Conservation (phyloP, 345 rosid species). For the Lumnitzera racemosa region DNA sequence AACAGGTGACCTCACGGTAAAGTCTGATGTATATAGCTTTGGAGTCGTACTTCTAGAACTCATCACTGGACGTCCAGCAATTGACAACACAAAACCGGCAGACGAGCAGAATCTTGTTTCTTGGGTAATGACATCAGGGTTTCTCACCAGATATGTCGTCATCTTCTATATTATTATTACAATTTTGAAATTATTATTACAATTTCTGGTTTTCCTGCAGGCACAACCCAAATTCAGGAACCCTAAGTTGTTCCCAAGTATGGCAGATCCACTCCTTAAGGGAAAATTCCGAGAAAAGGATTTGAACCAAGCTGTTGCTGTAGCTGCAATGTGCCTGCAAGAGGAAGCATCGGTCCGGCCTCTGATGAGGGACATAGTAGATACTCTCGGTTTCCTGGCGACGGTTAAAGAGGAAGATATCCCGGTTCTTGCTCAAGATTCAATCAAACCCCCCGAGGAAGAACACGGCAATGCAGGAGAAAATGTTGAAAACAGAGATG, state of each 20-base stretch:
- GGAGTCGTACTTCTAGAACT: slow-evolving; percentile 23
- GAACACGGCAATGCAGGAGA: neutral
- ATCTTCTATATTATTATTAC: too few species aligned
- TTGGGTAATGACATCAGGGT: slow-evolving; percentile 15
- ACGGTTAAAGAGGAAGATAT: neutral
- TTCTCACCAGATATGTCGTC: too few species aligned
- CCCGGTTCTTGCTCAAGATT: slow-evolving; percentile 4
- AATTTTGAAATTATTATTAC: too few species aligned
- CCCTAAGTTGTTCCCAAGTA: slow-evolving; percentile 15
- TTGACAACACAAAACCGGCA: slow-evolving; percentile 17
- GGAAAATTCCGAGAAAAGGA: slow-evolving; percentile 18
- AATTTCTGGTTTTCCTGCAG: slow-evolving; percentile 5
- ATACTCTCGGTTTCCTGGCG: slow-evolving; percentile 16
- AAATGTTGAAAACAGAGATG: neutral
- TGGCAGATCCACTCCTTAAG: slow-evolving; percentile 21
- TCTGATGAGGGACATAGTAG: slow-evolving; percentile 12
- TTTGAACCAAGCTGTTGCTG: slow-evolving; percentile 23
- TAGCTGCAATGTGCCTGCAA: slow-evolving; percentile 23
- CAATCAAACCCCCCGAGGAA: neutral
- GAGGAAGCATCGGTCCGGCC: slow-evolving; percentile 20
- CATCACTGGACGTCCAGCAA: slow-evolving; percentile 20
- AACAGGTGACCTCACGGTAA: slow-evolving; percentile 14
- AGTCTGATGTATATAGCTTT: slow-evolving; percentile 23
- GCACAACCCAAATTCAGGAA: slow-evolving; percentile 24
- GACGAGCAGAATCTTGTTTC: slow-evolving; percentile 26